Evolutionary conservation across 768 basidiomycete genomes (phyloP), one percentile per base, ranked within the genome.

Genomic region (Crucibulum laeve): DNA sequence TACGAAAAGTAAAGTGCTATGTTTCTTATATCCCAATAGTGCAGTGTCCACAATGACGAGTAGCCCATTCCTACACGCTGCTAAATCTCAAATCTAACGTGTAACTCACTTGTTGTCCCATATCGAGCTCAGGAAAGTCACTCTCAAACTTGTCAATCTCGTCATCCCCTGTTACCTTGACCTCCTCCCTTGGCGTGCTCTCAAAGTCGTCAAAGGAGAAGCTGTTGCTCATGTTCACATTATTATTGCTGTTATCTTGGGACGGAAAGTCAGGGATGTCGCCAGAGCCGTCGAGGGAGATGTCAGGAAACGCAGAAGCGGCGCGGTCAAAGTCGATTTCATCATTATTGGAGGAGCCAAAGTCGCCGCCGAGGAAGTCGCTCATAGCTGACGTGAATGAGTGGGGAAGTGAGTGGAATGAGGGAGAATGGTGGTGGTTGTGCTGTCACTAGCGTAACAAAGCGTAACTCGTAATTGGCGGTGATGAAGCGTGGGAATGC

Each of bases 121-220:
- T 64, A 42, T 83, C 82, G 48, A 94, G 75, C 41, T 87, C 91
- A 0, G 91, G 91, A 60, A 92, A 94, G 45, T 89, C 80, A 59
- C 67, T 84, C 64, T 91, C 83, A 51, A 94, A 94, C 61, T 84
- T 80, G 45, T 89, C 85, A 46, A 94, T 76, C 50, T 89, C 87
- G 50, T 91, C 87, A 55, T 89, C 81, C 0, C 88, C 89, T 0
- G 90, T 93, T 30, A 91, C 83, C 56, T 78, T 89, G 42, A 93
- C 84, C 7, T 74, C 69, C 10, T 39, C 46, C 23, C 59, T 53
- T 0, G 71, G 70, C 6, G 71, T 68, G 36, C 61, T 68, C 13
- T 76, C 80, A 57, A 91, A 87, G 56, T 76, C 72, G 54, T 81
- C 80, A 46, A 87, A 80, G 5, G 79, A 79, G 64, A 88, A 88